Evolutionary conservation across 352 stramenopile species (phyloP).

Genomic region (Peronospora destructor): DNA sequence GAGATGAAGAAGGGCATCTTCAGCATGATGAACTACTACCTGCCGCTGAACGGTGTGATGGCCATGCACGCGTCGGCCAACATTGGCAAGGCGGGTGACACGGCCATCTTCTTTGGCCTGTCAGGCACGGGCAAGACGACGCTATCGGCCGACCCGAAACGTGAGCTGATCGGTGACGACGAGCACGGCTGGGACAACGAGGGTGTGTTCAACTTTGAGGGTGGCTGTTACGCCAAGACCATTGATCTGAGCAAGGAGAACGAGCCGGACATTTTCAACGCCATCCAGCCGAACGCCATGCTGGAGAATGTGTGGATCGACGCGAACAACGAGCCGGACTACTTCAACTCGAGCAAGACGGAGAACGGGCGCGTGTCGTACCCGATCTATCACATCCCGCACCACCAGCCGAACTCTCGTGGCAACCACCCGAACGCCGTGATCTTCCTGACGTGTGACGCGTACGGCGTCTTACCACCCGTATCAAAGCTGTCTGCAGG

Average conservation of each 20-base stretch:
- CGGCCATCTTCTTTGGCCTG: slow-evolving; percentile 97
- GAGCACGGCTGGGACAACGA: slow-evolving; percentile 97
- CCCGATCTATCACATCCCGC: slow-evolving; percentile 97
- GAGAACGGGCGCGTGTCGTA: slow-evolving; percentile 98
- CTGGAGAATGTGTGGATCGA: slow-evolving; percentile 94
- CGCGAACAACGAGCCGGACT: slow-evolving; percentile 84
- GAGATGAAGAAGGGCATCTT: slow-evolving; percentile 99
- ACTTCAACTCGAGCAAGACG: slow-evolving; percentile 94
- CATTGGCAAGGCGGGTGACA: slow-evolving; percentile 93
- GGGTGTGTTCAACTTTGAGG: slow-evolving; percentile 99
- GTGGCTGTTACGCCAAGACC: slow-evolving; percentile 98
- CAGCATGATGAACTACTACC: slow-evolving; percentile 97
- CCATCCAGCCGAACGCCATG: slow-evolving; percentile 94
- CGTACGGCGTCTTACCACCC: slow-evolving; percentile 95
- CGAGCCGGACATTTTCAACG: slow-evolving; percentile 96
- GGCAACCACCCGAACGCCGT: slow-evolving; percentile 94
- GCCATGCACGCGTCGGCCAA: slow-evolving; percentile 98
- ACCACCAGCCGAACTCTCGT: slow-evolving; percentile 82
- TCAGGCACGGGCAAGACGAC: slow-evolving; percentile 89
- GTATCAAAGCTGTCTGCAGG: slow-evolving; percentile 91
- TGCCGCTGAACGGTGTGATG: slow-evolving; percentile 92
- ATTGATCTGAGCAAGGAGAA: slow-evolving; percentile 94
- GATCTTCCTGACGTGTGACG: slow-evolving; percentile 97
- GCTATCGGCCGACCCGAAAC: slow-evolving; percentile 85
- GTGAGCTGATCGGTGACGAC: slow-evolving; percentile 70